These are phyloP conservation scores for Plantago ovata DNA, from an alignment of 257 asterid genomes.

Conservation along the genomic window DNA sequence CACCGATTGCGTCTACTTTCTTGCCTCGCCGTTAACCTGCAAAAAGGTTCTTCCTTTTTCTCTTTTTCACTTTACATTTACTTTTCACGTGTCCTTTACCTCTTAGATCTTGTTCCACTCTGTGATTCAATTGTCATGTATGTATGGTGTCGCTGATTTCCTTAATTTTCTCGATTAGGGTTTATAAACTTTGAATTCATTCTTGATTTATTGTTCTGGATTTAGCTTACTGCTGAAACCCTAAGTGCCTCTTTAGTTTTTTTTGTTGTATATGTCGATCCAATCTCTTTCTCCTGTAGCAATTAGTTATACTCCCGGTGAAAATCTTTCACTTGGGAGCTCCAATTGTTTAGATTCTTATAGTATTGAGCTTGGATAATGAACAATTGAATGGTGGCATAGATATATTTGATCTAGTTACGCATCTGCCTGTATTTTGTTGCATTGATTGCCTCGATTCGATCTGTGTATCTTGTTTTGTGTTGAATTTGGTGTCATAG, in stretches of 20 bases:
- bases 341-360: too few species aligned
- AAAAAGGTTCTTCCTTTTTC: constrained; percentile 51
- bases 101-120: constrained; percentile 1
- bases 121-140: neutral
- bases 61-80: neutral
- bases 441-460: neutral
- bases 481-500: too few species aligned
- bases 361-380: too few species aligned
- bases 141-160: neutral
- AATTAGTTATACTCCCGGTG: too few species aligned
- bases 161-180: neutral
- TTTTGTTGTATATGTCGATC: too few species aligned
- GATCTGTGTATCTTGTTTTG: too few species aligned
- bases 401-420: neutral
- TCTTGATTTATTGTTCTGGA: constrained; percentile 7
- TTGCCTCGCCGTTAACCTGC: constrained; percentile 95
- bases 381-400: too few species aligned
- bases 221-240: too few species aligned
- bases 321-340: too few species aligned
- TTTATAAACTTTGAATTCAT: neutral
- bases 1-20: constrained; percentile 91
- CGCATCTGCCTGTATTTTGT: neutral
- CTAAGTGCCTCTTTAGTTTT: too few species aligned
- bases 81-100: constrained; percentile 22
- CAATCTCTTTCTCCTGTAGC: too few species aligned